Evolutionary conservation across 768 basidiomycete genomes (phyloP), one percentile per base, ranked within the genome.

Genomic region (Glaciozyma antarctica): DNA sequence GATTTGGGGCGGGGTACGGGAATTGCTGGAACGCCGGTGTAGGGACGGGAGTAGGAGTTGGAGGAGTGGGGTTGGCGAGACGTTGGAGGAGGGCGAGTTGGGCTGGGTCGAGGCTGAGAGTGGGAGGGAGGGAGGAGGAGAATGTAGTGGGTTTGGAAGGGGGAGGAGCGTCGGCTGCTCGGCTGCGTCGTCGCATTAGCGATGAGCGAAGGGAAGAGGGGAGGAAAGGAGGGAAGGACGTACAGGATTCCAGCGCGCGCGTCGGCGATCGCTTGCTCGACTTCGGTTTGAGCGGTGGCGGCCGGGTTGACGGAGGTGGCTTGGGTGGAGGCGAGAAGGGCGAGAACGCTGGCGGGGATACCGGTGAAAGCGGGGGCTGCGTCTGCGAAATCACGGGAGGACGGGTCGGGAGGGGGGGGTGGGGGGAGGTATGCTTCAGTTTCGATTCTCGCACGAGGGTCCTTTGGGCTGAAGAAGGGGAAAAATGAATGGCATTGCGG

Each of bases 41-140:
- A 16, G 53, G 21, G 1, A 9, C 16, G n/a, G 53, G 30, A 32
- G 30, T 26, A 56, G 21, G 48, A 45, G 2, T 17, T 17, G 15
- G 38, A 26, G 7, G 15, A 24, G 22, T 9, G 4, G n/a, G 17
- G 16, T 24, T 43, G 41, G 41, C 43, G 43, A 28, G 44, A 24
- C 24, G 44, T 41, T 58, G 87, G 72, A 91, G 78, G 70, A 88
- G 78, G 56, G 86, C 84, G 62, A 90, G 78, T 74, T 86, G 86
- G 66, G 80, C 77, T 59, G 81, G 76, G 67, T 83, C 82, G 72
- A 83, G 72, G 12, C 19, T 2, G 57, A 58, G n/a, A 10, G 13
- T 43, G 0, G 55, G 48, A 19, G 44, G 15, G 45, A 48, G 53
- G 10, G 26, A 8, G 26, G 52, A 10, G 19, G 54, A 49, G 38